phyloP scores from a whole-genome alignment of 306 rosid genomes.

The Cicer pinnatifidum region DNA sequence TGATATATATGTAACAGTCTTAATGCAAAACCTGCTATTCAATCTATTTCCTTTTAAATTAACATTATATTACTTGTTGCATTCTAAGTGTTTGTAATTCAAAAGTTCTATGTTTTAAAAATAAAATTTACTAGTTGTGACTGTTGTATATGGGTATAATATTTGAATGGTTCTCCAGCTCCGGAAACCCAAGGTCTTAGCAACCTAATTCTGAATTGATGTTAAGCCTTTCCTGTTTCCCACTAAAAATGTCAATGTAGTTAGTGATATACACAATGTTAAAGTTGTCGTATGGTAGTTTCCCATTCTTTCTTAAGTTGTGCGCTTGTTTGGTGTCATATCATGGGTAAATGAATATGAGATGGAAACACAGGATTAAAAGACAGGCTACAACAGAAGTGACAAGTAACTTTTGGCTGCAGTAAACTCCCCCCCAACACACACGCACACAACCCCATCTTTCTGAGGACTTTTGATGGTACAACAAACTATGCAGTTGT shows the following conservation, averaged over 20 bases:
- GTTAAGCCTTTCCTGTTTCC: constrained; percentile 18
- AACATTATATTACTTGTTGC: constrained; percentile 4
- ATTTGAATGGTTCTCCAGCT: constrained; percentile 15
- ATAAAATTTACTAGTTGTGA: constrained; percentile 9
- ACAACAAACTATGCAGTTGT: not conserved
- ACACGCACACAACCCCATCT: not conserved
- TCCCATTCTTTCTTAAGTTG: constrained; percentile 14
- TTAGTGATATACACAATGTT: constrained; percentile 11
- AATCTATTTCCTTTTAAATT: constrained; percentile 12
- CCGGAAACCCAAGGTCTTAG: not conserved
- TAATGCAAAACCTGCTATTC: constrained; percentile 24
- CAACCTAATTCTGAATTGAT: constrained; percentile 6
- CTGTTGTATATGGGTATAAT: constrained; percentile 10
- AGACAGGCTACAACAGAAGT: constrained; percentile 4
- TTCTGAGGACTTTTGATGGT: constrained; percentile 17
- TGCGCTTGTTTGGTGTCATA: constrained; percentile 6
- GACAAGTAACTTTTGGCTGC: constrained; percentile 12
- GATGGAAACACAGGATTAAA: constrained; percentile 33
- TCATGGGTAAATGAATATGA: constrained; percentile 23
- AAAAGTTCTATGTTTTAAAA: constrained; percentile 1
- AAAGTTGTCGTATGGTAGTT: constrained; percentile 11
- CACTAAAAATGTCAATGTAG: constrained; percentile 7
- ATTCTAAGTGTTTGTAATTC: constrained; percentile 23
- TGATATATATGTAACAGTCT: constrained; percentile 32
- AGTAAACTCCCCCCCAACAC: not conserved